Conservation (phyloP, 2,329 filamentous ascomycete genomes). For the Diaporthe humulicola region DNA sequence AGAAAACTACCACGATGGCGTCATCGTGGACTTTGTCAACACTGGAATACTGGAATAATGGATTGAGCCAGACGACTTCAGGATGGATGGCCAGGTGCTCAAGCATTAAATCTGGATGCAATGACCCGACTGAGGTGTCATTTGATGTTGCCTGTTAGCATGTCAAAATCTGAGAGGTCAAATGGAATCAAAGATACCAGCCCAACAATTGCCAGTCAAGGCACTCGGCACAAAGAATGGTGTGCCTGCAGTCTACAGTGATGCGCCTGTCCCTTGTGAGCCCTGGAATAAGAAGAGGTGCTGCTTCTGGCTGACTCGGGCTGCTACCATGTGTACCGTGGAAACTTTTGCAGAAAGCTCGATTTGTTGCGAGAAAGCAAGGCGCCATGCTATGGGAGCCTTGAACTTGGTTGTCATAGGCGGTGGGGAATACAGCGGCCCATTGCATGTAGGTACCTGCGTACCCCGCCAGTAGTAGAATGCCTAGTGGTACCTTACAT, state of each 20-base stretch:
- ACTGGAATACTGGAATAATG: constrained; percentile 1
- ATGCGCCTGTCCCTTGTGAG: neutral
- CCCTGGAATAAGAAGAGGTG: neutral
- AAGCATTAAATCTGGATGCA: constrained; percentile 21
- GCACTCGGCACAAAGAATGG: neutral
- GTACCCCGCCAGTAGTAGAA: constrained; percentile 22
- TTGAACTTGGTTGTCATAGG: neutral
- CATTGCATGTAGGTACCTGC: neutral
- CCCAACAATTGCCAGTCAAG: neutral
- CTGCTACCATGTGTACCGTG: neutral
- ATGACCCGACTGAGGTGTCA: constrained; percentile 16
- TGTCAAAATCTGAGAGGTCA: constrained; percentile 8
- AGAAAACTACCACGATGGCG: neutral
- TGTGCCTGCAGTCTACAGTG: neutral
- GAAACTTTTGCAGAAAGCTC: neutral
- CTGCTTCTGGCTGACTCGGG: neutral
- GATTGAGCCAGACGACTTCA: constrained; percentile 8
- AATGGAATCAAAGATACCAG: constrained; percentile 29
- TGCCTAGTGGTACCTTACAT: constrained; percentile 17
- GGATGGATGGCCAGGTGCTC: constrained; percentile 30
- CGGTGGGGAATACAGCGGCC: neutral
- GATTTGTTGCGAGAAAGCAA: neutral
- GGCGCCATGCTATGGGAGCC: neutral
- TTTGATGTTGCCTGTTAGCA: constrained; percentile 1
- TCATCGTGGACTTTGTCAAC: constrained; percentile 22